Conservation (phyloP, 352 stramenopile species). For the Blastocystis sp. region DNA sequence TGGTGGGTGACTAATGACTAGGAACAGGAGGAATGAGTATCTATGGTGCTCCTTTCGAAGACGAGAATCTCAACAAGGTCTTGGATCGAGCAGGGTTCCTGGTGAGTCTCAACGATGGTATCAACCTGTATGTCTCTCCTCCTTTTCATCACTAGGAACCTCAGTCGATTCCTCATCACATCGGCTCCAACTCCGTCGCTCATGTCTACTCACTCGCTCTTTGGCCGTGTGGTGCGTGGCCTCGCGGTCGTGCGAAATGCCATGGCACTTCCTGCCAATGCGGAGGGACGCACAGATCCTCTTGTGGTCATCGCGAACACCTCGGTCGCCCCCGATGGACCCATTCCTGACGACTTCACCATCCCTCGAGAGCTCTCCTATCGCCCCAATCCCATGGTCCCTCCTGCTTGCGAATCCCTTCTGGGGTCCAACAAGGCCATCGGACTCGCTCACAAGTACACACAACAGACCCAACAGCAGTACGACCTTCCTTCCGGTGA, state of each 20-base stretch:
- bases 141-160: conserved; percentile 10
- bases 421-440: not conserved
- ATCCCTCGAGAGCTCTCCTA: conserved; percentile 17
- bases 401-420: conserved; percentile 1
- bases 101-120: conserved; percentile 24
- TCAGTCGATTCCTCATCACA: conserved; percentile 59
- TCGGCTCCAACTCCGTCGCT: conserved; percentile 6
- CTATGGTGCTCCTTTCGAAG: conserved; percentile 61
- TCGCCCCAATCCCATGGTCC: conserved; percentile 24
- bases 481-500: not conserved
- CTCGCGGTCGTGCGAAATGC: conserved; percentile 21
- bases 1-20: not conserved
- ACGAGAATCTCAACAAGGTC: conserved; percentile 53
- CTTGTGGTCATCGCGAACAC: conserved; percentile 37
- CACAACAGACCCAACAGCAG: not conserved
- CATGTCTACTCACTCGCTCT: not conserved
- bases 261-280: not conserved
- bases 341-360: conserved; percentile 55
- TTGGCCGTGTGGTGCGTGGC: conserved; percentile 45
- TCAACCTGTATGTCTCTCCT: not conserved
- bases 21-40: conserved; percentile 58
- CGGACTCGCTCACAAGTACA: not conserved
- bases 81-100: conserved; percentile 34
- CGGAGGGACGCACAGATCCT: not conserved
- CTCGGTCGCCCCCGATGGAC: not conserved